These are phyloP conservation scores for Yarrowia yakushimensis DNA, from an alignment of 805 yeast genomes.

Conservation along the genomic window DNA sequence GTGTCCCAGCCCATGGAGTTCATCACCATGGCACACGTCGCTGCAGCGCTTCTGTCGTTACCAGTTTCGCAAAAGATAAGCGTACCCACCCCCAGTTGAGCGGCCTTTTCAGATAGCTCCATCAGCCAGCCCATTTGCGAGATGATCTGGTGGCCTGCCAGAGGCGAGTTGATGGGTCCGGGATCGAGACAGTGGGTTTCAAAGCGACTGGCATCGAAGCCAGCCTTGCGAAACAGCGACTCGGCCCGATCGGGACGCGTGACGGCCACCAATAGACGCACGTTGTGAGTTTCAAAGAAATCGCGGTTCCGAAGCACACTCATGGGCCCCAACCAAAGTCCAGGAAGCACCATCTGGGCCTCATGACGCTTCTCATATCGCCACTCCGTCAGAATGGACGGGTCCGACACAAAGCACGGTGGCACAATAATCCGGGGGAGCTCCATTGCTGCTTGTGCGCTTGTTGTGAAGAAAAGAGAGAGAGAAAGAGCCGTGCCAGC, in stretches of 20 bases:
- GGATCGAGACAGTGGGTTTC: constrained; percentile 17
- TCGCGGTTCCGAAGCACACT: constrained; percentile 42
- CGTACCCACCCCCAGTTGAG: constrained; percentile 5
- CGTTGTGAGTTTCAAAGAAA: constrained; percentile 41
- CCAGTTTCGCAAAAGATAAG: constrained; percentile 39
- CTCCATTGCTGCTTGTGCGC: not conserved
- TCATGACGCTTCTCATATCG: constrained; percentile 36
- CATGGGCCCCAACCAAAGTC: constrained; percentile 49
- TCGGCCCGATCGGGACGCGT: constrained; percentile 22
- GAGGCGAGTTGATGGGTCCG: constrained; percentile 12
- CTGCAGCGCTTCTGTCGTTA: constrained; percentile 36
- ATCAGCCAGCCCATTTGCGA: constrained; percentile 13
- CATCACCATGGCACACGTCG: constrained; percentile 36
- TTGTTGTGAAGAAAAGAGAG: not conserved
- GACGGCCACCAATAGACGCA: constrained; percentile 32
- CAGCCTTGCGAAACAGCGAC: not conserved
- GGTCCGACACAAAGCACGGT: constrained; percentile 34
- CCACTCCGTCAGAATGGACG: constrained; percentile 34
- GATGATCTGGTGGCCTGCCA: constrained; percentile 23
- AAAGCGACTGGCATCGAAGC: not conserved
- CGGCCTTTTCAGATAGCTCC: not conserved
- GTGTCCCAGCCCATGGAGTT: constrained; percentile 28
- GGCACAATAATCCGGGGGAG: constrained; percentile 32
- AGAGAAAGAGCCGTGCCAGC: not conserved
- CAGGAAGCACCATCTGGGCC: constrained; percentile 44